phyloP scores from a whole-genome alignment of 805 yeast species.

The Kazachstania bromeliacearum region DNA sequence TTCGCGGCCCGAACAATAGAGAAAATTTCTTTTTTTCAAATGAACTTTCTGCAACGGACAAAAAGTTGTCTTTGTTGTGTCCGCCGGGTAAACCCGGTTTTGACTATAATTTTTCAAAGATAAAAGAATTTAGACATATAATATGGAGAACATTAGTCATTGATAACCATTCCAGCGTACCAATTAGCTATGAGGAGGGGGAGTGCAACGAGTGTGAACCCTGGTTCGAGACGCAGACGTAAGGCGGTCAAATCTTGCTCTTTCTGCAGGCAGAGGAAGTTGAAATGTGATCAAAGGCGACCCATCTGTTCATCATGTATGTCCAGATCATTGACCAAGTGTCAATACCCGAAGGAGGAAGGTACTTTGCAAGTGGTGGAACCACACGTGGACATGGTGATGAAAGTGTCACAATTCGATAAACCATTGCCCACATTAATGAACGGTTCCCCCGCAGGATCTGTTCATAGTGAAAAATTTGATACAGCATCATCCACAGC shows the following conservation, averaged over 20 bases:
- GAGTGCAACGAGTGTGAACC: not conserved
- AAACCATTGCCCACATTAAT: no score
- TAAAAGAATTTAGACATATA: no score
- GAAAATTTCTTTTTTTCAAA: no score
- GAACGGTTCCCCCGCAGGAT: not conserved
- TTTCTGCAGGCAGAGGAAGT: slow-evolving; percentile 23
- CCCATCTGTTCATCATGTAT: slow-evolving; percentile 24
- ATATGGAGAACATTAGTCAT: no score
- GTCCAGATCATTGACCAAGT: slow-evolving; percentile 11
- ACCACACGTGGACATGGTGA: no score
- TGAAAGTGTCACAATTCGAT: not conserved
- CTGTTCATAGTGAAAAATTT: not conserved
- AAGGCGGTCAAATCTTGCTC: slow-evolving; percentile 23
- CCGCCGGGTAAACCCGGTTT: not conserved
- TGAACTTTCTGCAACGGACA: not conserved
- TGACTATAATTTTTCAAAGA: no score
- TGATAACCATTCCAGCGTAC: no score
- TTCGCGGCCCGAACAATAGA: not conserved
- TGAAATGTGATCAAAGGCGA: slow-evolving; percentile 23
- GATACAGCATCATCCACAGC: not conserved
- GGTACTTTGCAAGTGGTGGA: no score
- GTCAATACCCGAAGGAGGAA: slow-evolving; percentile 11
- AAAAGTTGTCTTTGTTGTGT: not conserved
- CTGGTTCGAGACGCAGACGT: slow-evolving; percentile 10
- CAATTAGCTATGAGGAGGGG: slow-evolving; percentile 1